Base-by-base conservation (phyloP, 805 yeast genomes). In the Wickerhamiella lipophila region DNA sequence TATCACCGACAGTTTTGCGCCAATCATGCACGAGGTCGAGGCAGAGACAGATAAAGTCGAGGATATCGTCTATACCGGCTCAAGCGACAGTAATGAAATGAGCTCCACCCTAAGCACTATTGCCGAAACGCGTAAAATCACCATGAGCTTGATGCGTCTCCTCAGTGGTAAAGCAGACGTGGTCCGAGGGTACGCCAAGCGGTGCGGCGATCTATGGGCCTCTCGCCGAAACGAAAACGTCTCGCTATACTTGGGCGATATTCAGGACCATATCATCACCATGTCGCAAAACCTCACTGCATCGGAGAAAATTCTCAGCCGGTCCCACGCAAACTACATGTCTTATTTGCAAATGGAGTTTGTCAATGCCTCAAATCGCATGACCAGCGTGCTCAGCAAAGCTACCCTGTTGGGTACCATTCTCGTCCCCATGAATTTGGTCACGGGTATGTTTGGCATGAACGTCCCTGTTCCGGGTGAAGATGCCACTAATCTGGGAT, bases 391-490 rank as follows among this genome's bases (percentile, higher is more conserved):
- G 75, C 72, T 87, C 49, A 83, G 94, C 26, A 82, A 83, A 61
- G 94, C 86, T n/a, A 87, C 96, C 0, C 59, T 87, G 53, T 68
- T 88, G 29, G 96, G 95, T 74, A 86, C 96, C 0, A 71, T 87
- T 60, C 69, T 87, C 27, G 83, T 88, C 55, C 96, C 96, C n/a
- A 71, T 88, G 69, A 87, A 87, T 62, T 68, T 87, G 52, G 73
- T 87, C 38, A 84, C 95, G 3, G 94, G 95, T 64, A 61, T 86
- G 54, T 87, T 87, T 66, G 95, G 95, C 60, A 87, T 88, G 96
- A 87, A 87, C 63, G 96, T 88, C 18, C 64, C 55, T 9, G 82
- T 87, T 30, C 96, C 96, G 0, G 95, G 95, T 19, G 64, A 72
- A 50, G 67, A 56, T 11, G 69, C 53, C 2, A 57, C 52, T 2